Conservation (phyloP, 805 yeast genomes). For the Teunomyces cretensis region DNA sequence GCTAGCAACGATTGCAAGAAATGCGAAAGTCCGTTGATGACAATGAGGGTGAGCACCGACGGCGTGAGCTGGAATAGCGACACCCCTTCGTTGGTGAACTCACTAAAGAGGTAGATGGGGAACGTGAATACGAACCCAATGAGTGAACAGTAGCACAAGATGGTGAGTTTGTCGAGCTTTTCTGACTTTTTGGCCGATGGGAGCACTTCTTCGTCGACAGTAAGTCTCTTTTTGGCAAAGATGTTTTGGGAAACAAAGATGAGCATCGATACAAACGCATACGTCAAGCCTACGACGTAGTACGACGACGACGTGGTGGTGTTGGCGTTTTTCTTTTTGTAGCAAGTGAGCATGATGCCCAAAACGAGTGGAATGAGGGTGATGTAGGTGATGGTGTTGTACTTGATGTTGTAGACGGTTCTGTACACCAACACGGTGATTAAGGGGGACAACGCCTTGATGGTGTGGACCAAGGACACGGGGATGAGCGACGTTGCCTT, state of each 20-base stretch:
- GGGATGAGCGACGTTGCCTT: conserved; percentile 91
- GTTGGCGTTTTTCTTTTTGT: conserved; percentile 38
- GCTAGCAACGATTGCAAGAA: conserved; percentile 73
- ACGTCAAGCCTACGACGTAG: conserved; percentile 42
- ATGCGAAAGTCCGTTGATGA: conserved; percentile 68
- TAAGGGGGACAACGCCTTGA: conserved; percentile 88
- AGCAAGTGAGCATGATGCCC: conserved; percentile 85
- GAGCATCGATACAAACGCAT: conserved; percentile 56
- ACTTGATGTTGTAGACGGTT: conserved; percentile 55
- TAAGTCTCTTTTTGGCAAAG: conserved; percentile 72
- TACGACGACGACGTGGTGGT: conserved; percentile 11
- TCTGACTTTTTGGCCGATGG: conserved; percentile 24
- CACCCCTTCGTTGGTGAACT: conserved; percentile 31
- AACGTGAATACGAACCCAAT: conserved; percentile 67
- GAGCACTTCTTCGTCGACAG: conserved; percentile 33
- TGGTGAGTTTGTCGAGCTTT: conserved; percentile 69
- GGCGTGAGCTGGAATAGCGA: conserved; percentile 32
- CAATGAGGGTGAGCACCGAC: conserved; percentile 37
- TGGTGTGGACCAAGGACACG: conserved; percentile 92
- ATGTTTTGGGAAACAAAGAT: conserved; percentile 79
- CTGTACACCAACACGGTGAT: conserved; percentile 82
- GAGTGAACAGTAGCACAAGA: conserved; percentile 67
- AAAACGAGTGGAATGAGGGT: conserved; percentile 75
- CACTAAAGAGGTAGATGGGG: conserved; percentile 64
- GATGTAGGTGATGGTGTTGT: conserved; percentile 65